These are phyloP conservation scores for Dactylonectria estremocensis DNA, from an alignment of 2,329 filamentous ascomycete species.

Conservation along the genomic window DNA sequence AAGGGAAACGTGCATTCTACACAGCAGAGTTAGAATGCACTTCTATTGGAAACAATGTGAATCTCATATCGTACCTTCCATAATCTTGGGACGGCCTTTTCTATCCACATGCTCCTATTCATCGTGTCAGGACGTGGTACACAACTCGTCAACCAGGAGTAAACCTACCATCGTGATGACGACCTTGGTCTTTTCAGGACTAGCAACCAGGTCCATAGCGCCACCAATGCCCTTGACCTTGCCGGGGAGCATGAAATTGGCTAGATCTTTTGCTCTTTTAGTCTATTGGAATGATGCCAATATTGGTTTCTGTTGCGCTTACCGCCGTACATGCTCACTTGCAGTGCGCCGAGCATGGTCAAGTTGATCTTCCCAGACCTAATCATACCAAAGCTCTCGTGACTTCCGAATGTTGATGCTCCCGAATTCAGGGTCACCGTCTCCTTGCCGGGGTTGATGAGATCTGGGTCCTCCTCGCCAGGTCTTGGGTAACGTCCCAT, in stretches of 20 bases:
- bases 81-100: slow-evolving; percentile 91
- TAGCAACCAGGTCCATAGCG: neutral
- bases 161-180: neutral
- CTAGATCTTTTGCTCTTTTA: neutral
- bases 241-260: neutral
- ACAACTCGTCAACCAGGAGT: no score
- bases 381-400: no score
- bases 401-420: no score
- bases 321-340: no score
- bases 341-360: no score
- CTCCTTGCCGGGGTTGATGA: no score
- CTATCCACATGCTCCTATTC: slow-evolving; percentile 86
- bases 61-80: slow-evolving; percentile 72
- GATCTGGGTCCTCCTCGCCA: no score
- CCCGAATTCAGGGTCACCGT: no score
- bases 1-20: slow-evolving; percentile 83
- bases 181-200: neutral
- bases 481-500: no score
- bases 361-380: no score
- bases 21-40: neutral
- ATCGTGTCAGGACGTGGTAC: no score
- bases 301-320: no score
- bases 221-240: neutral
- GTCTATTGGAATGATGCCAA: neutral
- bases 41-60: neutral